phyloP scores from a whole-genome alignment of 2,329 filamentous ascomycete species.

The Pseudophaeomoniella oleicola region DNA sequence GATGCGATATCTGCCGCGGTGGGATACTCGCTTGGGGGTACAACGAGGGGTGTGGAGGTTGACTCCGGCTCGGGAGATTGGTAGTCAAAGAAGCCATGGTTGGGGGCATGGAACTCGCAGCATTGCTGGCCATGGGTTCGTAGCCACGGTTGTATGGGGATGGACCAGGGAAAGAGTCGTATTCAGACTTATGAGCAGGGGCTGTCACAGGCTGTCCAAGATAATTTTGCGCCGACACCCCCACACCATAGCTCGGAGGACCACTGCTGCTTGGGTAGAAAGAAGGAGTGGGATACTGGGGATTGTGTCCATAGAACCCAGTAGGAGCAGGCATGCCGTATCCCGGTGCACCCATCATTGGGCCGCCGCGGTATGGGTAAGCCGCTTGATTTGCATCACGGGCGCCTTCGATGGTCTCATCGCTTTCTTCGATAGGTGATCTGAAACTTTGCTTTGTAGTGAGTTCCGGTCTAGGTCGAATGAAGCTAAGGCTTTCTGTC shows the following conservation, averaged over 20 bases:
- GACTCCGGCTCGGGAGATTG: constrained; percentile 9
- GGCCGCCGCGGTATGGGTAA: constrained; percentile 23
- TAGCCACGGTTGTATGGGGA: constrained; percentile 10
- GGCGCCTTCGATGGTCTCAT: constrained; percentile 25
- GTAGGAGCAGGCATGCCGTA: constrained; percentile 4
- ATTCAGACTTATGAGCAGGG: constrained; percentile 10
- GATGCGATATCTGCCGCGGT: constrained; percentile 8
- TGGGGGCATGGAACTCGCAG: constrained; percentile 7
- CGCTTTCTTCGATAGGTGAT: constrained; percentile 47
- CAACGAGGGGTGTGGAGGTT: constrained; percentile 7
- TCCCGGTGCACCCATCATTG: constrained; percentile 18
- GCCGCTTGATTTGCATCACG: constrained; percentile 21
- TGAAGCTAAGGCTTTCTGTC: constrained; percentile 32
- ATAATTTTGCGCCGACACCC: constrained; percentile 6
- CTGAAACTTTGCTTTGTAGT: constrained; percentile 52
- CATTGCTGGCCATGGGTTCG: constrained; percentile 7
- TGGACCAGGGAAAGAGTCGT: constrained; percentile 10
- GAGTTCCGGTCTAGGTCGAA: constrained; percentile 44
- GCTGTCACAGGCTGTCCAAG: constrained; percentile 8
- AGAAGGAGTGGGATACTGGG: not conserved
- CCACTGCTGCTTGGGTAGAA: not conserved
- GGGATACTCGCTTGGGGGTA: constrained; percentile 12
- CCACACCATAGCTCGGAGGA: not conserved
- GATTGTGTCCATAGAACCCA: not conserved
- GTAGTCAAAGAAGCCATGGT: constrained; percentile 9